Evolutionary conservation across 306 rosid genomes (phyloP), one percentile per base, ranked within the genome.

Genomic region (Lagenaria siceraria): DNA sequence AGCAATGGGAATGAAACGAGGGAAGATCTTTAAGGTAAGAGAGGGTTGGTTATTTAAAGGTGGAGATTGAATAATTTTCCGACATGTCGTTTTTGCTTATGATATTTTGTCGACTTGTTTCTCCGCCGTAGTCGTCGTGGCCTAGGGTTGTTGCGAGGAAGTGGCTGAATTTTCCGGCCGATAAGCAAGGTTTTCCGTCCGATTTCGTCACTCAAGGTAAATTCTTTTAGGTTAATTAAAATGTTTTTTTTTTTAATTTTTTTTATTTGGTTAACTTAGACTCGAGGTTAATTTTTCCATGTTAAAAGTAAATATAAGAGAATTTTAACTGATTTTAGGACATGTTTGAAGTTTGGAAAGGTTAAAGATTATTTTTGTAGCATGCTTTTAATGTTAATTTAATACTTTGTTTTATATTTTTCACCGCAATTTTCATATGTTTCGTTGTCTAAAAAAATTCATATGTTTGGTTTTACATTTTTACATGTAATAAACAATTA

Each of bases 101-200:
- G 53, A 6, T n/a, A 63, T 42, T 27, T 17, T 53, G 71, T 49
- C 76, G 38, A 25, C 76, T 22, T 58, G 78, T 55, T 59, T 8
- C 52, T 76, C 70, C 40, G 70, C 29, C 7, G 76, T 81, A 88
- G 89, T 74, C 88, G 61, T 86, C 95, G 27, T 94, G 98, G 97
- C 84, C 92, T 12, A 86, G 84, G 80, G 66, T 72, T 40, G 83
- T 86, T 3, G 84, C 78, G 78, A 88, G 81, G 73, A 90, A 92
- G 80, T 95, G 96, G 97, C 85, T 92, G 1, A 90, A 85, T 82
- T 74, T 81, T 19, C 93, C 83, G 61, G 87, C 54, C 58, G 81
- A 81, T 38, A 81, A 80, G 0, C 86, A 86, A 52, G 87, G 82
- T 60, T 90, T 87, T 74, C 72, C 75, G 55, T 84, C 92, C 62